Evolutionary conservation across 176 grass and related monocot species (phyloP).

Genomic region (Saccharum spontaneum): DNA sequence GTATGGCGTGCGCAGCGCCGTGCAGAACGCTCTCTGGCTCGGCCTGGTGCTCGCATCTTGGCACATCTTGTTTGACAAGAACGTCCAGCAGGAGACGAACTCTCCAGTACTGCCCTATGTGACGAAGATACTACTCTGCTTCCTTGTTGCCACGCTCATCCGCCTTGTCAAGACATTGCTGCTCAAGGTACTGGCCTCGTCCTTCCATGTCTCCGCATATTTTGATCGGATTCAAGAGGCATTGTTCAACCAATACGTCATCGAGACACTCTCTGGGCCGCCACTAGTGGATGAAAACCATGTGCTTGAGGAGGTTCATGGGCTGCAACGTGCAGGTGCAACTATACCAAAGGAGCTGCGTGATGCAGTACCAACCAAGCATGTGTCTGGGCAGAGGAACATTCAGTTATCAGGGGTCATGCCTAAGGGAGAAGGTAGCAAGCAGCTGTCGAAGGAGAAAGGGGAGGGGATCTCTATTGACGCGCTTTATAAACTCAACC

Average conservation of each 20-base stretch:
- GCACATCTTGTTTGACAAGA: slow-evolving; percentile 73
- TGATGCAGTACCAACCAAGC: slow-evolving; percentile 42
- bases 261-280: slow-evolving; percentile 72
- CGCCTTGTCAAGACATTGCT: slow-evolving; percentile 76
- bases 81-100: slow-evolving; percentile 40
- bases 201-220: slow-evolving; percentile 79
- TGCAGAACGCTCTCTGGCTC: slow-evolving; percentile 75
- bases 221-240: slow-evolving; percentile 91
- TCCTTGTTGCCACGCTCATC: slow-evolving; percentile 63
- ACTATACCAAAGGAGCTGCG: slow-evolving; percentile 56
- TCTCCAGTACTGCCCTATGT: slow-evolving; percentile 50
- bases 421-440: slow-evolving; percentile 41
- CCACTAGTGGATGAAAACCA: slow-evolving; percentile 59
- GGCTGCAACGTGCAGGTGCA: slow-evolving; percentile 60
- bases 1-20: slow-evolving; percentile 65
- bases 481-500: slow-evolving; percentile 71
- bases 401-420: slow-evolving; percentile 46
- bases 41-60: slow-evolving; percentile 70
- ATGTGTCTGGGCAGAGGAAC: slow-evolving; percentile 34
- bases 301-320: slow-evolving; percentile 59
- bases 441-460: slow-evolving; percentile 48
- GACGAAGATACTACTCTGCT: slow-evolving; percentile 74
- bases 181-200: slow-evolving; percentile 79
- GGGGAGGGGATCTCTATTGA: slow-evolving; percentile 57
- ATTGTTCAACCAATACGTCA: slow-evolving; percentile 73